Base-by-base conservation (phyloP, 208 protist species). In the Trichomonas vaginalis region DNA sequence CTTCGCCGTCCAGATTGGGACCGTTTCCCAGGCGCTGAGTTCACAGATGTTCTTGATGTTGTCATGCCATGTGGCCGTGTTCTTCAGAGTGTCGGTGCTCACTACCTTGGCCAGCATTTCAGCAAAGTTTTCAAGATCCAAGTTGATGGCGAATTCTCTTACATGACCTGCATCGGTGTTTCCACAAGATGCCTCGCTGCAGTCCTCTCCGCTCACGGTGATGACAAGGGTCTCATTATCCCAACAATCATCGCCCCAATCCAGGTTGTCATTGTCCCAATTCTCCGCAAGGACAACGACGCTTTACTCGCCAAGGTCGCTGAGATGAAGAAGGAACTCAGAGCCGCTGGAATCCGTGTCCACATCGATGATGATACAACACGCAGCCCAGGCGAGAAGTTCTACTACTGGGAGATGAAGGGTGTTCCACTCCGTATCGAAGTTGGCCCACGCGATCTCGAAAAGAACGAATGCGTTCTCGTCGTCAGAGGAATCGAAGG, bases 101-200 rank as follows among this genome's bases (percentile, higher is more conserved):
- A 97, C 62, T 96, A 97, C 62, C 95, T 97, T 12, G 97, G 97
- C 0, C 97, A 97, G 86, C 96, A 96, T 79, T 97, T 97, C 48
- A 42, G 96, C 10, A 96, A 97, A 47, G 86, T 97, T 46, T 97
- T 97, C 49, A 49, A 97, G 42, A 97, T 97, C 56, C 32, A 96
- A 70, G 97, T 95, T 70, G 42, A 70, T n/a, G 92, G 96, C 83
- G 90, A 97, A 49, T 51, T 96, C 48, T 56, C 95, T 17, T 96
- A 95, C 15, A 97, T 97, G 96, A 97, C 96, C 6, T 97, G 97
- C 62, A 96, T 70, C n/a, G 97, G 97, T 80, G 90, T 97, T 61
- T 97, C 97, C 48, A 97, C 96, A 42, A 47, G 97, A 35, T 51
- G 95, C 0, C 23, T 97, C 1, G 97, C 97, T n/a, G 47, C 96